These are phyloP conservation scores for Acanthamoeba triangularis DNA, from an alignment of 208 protist species.

Conservation along the genomic window DNA sequence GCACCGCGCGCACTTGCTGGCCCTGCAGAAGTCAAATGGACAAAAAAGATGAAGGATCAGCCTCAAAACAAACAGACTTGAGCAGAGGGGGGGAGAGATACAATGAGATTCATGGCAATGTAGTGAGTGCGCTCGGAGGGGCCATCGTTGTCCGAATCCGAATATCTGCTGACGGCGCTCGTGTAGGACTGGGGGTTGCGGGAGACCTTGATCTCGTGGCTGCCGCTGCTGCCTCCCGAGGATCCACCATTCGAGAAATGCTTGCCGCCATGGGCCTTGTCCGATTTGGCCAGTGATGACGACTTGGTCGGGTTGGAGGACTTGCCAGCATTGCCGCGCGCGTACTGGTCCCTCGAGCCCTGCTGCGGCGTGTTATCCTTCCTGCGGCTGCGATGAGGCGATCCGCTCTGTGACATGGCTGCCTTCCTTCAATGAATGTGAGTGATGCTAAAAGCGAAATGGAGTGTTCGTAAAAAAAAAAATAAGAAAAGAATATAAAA, in stretches of 20 bases:
- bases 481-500: too few relatives aligned
- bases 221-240: background rate
- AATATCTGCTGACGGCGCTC: background rate
- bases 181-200: constrained; percentile 36
- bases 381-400: constrained; percentile 43
- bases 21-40: background rate
- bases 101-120: constrained; percentile 31
- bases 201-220: constrained; percentile 28
- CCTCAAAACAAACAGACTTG: background rate
- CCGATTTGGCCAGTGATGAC: constrained; percentile 15
- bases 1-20: constrained; percentile 51
- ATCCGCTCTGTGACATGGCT: background rate
- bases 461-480: background rate
- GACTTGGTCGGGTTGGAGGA: background rate
- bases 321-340: background rate
- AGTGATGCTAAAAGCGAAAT: background rate
- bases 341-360: background rate
- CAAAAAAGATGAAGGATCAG: background rate
- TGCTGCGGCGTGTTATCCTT: background rate
- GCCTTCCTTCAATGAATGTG: background rate
- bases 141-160: background rate
- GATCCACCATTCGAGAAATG: background rate
- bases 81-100: background rate
- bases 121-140: constrained; percentile 34
- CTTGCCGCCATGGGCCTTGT: background rate